Evolutionary conservation across 192 early-diverging fungal species (phyloP).

Genomic region (Dimargaris cristalligena): DNA sequence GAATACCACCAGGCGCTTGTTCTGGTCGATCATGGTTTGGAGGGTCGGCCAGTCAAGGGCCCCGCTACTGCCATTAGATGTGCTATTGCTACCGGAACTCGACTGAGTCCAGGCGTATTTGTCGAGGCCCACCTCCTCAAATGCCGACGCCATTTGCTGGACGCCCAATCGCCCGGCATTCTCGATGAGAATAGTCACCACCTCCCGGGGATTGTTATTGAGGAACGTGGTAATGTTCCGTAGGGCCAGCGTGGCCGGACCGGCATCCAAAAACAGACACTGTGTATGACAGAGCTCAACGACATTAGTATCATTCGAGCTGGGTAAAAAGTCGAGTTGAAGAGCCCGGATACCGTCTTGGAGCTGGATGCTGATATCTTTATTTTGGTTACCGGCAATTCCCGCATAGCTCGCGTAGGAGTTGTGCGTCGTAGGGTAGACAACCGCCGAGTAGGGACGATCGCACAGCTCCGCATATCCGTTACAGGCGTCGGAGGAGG

Average conservation of each 20-base stretch:
- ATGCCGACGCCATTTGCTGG: conserved; percentile 30
- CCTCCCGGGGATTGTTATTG: conserved; percentile 50
- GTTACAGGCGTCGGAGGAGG: conserved; percentile 31
- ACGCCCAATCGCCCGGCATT: conserved; percentile 35
- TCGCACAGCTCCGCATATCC: conserved; percentile 49
- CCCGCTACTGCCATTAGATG: no score
- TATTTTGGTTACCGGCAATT: conserved; percentile 48
- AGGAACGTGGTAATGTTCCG: conserved; percentile 37
- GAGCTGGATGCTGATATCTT: conserved; percentile 43
- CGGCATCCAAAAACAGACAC: conserved; percentile 44
- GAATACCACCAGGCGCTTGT: conserved; percentile 51
- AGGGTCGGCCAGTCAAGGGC: conserved; percentile 80
- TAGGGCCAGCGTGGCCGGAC: conserved; percentile 33
- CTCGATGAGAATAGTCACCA: conserved; percentile 61
- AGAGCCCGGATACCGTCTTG: conserved; percentile 54
- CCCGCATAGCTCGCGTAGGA: conserved; percentile 33
- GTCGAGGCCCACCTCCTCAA: conserved; percentile 30
- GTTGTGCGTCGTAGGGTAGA: conserved; percentile 61
- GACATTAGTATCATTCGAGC: conserved; percentile 10
- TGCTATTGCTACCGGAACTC: conserved; percentile 14
- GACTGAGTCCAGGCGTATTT: conserved; percentile 35
- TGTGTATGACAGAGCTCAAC: conserved; percentile 49
- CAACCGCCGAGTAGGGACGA: conserved; percentile 39
- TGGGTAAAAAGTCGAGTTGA: conserved; percentile 43
- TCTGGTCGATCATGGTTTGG: conserved; percentile 36